These are phyloP conservation scores for Themeda triandra DNA, from an alignment of 176 grass and related monocot species.

Conservation along the genomic window DNA sequence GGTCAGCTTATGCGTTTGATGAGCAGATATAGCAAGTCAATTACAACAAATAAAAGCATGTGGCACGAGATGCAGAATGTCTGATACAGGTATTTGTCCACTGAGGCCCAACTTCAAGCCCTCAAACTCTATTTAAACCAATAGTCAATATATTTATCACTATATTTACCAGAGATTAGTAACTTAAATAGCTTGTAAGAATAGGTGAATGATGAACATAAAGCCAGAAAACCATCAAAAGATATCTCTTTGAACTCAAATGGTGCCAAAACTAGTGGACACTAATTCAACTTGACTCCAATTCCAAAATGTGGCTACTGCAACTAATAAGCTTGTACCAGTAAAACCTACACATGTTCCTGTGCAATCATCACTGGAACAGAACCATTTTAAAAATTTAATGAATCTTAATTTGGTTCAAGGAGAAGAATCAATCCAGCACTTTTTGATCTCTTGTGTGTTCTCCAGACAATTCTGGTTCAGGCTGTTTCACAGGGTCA, in stretches of 20 bases:
- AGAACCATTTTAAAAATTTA: not conserved
- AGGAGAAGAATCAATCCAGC: not conserved
- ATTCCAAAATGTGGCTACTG: not conserved
- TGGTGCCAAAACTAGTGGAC: not conserved
- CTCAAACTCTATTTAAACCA: not conserved
- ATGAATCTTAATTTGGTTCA: not conserved
- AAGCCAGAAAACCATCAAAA: slow-evolving; percentile 3
- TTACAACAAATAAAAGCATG: slow-evolving; percentile 9
- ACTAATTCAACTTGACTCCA: not conserved
- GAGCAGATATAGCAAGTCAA: slow-evolving; percentile 18
- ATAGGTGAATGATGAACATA: not conserved
- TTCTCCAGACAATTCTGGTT: not conserved
- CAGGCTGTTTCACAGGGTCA: not conserved
- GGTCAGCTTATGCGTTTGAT: not conserved
- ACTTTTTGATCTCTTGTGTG: not conserved
- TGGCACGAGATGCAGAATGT: not conserved
- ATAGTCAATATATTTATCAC: not conserved
- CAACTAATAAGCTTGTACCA: not conserved
- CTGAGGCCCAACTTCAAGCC: not conserved
- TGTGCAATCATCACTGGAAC: not conserved
- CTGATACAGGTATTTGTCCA: not conserved
- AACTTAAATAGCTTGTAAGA: not conserved
- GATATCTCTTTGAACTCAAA: not conserved
- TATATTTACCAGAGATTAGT: not conserved
- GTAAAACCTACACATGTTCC: not conserved